A percentile compares a stretch with the other conserved stretches of the same genome.
Conservation (phyloP, 306 rosid species). For the Malus sylvestris region DNA sequence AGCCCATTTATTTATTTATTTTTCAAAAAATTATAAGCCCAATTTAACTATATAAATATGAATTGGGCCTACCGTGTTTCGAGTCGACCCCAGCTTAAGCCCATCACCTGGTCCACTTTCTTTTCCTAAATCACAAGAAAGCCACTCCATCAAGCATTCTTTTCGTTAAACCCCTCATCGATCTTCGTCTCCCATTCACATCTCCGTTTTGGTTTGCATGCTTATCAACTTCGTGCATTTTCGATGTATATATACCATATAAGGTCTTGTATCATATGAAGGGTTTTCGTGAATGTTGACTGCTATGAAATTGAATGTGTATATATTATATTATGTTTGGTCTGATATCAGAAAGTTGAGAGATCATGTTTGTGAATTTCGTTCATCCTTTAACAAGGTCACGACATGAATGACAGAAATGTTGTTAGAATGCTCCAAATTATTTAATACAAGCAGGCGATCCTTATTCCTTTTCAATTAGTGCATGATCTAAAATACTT, state of each 20-base stretch:
- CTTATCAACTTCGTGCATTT: too few species aligned
- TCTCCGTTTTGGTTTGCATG: too few species aligned
- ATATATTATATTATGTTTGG: too few species aligned
- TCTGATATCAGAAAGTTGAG: too few species aligned
- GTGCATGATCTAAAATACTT: not conserved
- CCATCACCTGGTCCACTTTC: not conserved
- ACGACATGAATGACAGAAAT: too few species aligned
- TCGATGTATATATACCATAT: too few species aligned
- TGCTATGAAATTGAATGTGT: too few species aligned
- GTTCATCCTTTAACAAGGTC: too few species aligned
- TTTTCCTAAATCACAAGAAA: slow-evolving; percentile 14
- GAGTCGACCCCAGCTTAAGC: not conserved
- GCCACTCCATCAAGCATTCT: not conserved
- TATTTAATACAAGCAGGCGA: not conserved
- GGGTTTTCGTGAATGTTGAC: too few species aligned
- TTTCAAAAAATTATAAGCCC: not conserved
- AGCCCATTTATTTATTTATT: not conserved
- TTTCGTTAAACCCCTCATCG: not conserved
- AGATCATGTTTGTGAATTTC: too few species aligned
- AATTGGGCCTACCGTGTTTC: not conserved
- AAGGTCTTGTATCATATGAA: not conserved
- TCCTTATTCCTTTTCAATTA: not conserved
- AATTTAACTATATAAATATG: not conserved
- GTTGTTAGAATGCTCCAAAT: too few species aligned
- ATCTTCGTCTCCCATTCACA: too few species aligned